phyloP scores from a whole-genome alignment of 768 basidiomycete species.

The Melanogaster broomeanus region DNA sequence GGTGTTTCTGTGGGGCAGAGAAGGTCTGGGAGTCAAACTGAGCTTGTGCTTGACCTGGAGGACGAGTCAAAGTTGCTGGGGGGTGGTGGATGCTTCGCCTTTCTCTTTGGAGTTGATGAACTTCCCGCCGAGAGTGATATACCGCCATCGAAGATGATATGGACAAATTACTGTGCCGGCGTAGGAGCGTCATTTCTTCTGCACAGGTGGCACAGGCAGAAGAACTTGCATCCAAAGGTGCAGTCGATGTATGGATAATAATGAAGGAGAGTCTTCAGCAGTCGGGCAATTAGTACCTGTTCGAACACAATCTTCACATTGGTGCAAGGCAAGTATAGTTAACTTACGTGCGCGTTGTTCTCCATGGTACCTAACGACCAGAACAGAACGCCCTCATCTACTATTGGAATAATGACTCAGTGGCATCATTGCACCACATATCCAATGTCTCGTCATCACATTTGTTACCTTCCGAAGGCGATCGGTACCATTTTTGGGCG shows the following conservation, averaged over 20 bases:
- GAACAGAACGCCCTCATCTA: conserved; percentile 37
- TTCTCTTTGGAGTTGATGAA: conserved; percentile 43
- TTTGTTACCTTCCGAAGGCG: too few relatives aligned
- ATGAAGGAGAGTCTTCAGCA: conserved; percentile 46
- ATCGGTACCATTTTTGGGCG: too few relatives aligned
- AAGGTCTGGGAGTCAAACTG: too few relatives aligned
- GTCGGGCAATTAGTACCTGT: not conserved
- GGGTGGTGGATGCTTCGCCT: conserved; percentile 72
- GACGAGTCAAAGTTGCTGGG: conserved; percentile 18
- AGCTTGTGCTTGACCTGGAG: too few relatives aligned
- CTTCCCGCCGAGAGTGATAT: not conserved
- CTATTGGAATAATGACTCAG: too few relatives aligned
- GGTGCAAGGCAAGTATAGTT: too few relatives aligned
- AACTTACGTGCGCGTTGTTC: too few relatives aligned
- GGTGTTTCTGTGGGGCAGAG: not conserved
- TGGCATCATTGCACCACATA: too few relatives aligned
- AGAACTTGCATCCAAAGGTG: conserved; percentile 50
- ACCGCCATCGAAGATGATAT: conserved; percentile 30
- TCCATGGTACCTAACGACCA: too few relatives aligned
- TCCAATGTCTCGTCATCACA: too few relatives aligned
- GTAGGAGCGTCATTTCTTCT: conserved; percentile 36
- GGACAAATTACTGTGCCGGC: conserved; percentile 22
- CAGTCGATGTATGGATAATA: conserved; percentile 45
- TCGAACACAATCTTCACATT: too few relatives aligned
- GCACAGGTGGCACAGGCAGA: conserved; percentile 44